phyloP scores from a whole-genome alignment of 2,329 filamentous ascomycete genomes.

The Venturia carpophila region DNA sequence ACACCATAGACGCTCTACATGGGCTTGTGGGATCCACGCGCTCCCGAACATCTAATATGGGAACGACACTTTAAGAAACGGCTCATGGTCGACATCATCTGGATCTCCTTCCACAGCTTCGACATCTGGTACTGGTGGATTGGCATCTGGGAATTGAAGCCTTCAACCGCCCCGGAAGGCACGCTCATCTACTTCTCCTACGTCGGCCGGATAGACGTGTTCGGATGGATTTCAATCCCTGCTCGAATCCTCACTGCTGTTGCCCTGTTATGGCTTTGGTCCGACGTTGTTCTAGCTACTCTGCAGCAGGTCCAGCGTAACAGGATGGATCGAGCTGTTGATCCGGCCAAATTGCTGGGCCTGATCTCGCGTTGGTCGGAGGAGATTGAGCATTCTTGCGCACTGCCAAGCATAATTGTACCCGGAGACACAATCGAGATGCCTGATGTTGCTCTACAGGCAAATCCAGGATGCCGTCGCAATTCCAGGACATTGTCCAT shows the following conservation, averaged over 20 bases:
- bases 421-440: neutral
- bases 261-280: neutral
- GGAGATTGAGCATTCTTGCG: neutral
- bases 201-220: neutral
- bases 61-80: constrained; percentile 12
- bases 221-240: constrained; percentile 12
- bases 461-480: neutral
- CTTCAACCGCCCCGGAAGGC: constrained; percentile 9
- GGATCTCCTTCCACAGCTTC: constrained; percentile 17
- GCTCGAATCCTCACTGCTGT: constrained; percentile 12
- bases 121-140: constrained; percentile 19
- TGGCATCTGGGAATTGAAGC: constrained; percentile 18
- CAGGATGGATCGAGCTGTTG: neutral
- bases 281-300: neutral
- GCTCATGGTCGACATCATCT: constrained; percentile 13
- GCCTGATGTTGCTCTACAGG: neutral
- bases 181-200: constrained; percentile 17
- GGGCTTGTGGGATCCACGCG: constrained; percentile 12
- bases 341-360: neutral
- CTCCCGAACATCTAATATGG: constrained; percentile 17
- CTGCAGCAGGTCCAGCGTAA: constrained; percentile 5
- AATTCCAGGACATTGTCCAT: constrained; percentile 5
- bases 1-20: constrained; percentile 11
- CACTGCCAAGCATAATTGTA: neutral
- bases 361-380: constrained; percentile 3